phyloP scores from a whole-genome alignment of 108 stramenopile species.

The Ochromonas danica region DNA sequence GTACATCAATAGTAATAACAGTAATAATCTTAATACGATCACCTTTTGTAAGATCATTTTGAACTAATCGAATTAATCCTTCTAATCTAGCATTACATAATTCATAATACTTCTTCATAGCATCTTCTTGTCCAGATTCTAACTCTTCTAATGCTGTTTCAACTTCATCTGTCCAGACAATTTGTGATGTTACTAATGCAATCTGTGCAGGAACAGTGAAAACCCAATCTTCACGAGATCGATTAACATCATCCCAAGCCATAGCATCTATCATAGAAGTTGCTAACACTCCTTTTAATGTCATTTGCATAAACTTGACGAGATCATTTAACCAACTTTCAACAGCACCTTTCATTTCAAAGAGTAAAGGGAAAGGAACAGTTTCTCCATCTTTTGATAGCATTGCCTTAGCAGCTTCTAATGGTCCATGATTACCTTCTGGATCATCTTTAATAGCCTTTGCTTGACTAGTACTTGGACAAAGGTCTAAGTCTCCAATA shows the following conservation, averaged over 20 bases:
- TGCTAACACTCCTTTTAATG: constrained; percentile 17
- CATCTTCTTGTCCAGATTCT: constrained; percentile 43
- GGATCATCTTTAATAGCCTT: neutral
- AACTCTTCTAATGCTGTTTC: constrained; percentile 42
- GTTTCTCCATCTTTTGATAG: constrained; percentile 45
- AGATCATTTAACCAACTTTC: constrained; percentile 54
- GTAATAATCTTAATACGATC: constrained; percentile 46
- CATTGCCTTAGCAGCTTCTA: constrained; percentile 49
- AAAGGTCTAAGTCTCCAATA: constrained; percentile 52
- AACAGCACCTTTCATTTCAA: constrained; percentile 44
- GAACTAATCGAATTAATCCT: constrained; percentile 44
- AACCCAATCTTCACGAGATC: constrained; percentile 52
- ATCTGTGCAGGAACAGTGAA: constrained; percentile 41
- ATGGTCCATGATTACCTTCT: constrained; percentile 2
- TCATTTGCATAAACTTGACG: constrained; percentile 41
- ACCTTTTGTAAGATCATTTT: constrained; percentile 31
- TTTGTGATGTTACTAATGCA: constrained; percentile 42
- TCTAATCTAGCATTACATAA: constrained; percentile 39
- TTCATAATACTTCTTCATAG: constrained; percentile 37
- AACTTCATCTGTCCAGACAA: constrained; percentile 42
- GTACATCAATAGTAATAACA: constrained; percentile 48
- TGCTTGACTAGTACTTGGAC: neutral
- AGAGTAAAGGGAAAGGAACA: constrained; percentile 37
- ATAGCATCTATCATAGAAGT: constrained; percentile 34
- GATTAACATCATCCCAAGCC: constrained; percentile 45